Evolutionary conservation across 495 filamentous ascomycete genomes (phyloP), one percentile per base, ranked within the genome.

Genomic region (Daldinia decipiens): DNA sequence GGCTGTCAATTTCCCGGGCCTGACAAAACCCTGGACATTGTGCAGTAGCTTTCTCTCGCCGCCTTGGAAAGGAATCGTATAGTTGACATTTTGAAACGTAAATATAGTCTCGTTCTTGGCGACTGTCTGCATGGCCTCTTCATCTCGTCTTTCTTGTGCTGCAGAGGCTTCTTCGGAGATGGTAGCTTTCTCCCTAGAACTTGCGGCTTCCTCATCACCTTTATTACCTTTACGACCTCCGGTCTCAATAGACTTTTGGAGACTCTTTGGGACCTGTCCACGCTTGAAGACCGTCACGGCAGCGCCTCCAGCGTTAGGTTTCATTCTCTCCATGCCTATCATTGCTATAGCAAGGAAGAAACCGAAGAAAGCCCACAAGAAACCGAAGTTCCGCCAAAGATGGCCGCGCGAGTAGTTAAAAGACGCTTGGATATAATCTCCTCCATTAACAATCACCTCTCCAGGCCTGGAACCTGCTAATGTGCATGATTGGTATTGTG

Each of bases 351-450:
- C 57, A 52, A 88, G 80, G 77, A 91, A 91, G 78, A 90, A 88
- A 8, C 85, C 56, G 77, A 86, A 89, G 76, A 92, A 91, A 12
- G 79, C 90, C 61, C 87, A 81, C 61, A 92, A 86, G 70, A 93
- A 87, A 26, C 89, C 90, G 68, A 91, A 75, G 65, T 92, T 91
- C n/a, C 90, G 78, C 90, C 90, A 92, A 31, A 91, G 83, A 70
- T 92, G 87, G 26, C 74, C 78, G 43, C 82, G 76, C 21, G 78
- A 80, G 66, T 92, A 92, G 7, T 79, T 76, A 76, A 84, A 92
- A 36, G 84, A 87, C 5, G 81, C 68, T 27, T 76, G 51, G 26
- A 89, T 83, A 66, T 88, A 91, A 17, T 80, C 77, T 45, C 79
- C 81, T 34, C 89, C 87, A 27, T 67, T 59, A 17, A 92, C 85